phyloP scores from a whole-genome alignment of 345 rosid genomes.

The Lagerstroemia speciosa region DNA sequence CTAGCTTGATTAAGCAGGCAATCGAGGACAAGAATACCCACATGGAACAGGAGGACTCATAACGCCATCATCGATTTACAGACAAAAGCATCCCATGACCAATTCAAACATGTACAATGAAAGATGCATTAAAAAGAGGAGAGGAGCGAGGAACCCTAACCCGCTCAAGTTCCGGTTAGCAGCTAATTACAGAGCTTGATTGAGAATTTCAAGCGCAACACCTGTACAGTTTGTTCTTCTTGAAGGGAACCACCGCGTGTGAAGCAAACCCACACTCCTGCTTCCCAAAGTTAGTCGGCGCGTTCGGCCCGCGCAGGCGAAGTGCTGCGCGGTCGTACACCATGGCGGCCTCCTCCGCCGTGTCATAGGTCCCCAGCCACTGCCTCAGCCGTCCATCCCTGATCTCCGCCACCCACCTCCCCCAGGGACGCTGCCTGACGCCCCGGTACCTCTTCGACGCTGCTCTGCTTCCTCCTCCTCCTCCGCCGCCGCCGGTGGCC shows the following conservation, averaged over 20 bases:
- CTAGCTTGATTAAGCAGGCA: no score
- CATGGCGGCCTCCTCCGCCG: no score
- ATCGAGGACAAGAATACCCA: neutral
- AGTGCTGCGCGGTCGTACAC: slow-evolving; percentile 31
- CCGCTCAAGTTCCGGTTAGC: neutral
- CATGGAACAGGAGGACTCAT: neutral
- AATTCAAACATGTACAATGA: neutral
- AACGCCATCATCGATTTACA: neutral
- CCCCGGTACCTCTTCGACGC: slow-evolving; percentile 30
- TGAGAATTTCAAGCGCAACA: slow-evolving; percentile 13
- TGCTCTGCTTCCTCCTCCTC: slow-evolving; percentile 3
- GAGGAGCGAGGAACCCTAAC: neutral
- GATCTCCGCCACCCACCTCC: slow-evolving; percentile 38
- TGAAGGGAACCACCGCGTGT: slow-evolving; percentile 15
- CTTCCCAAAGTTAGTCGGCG: slow-evolving; percentile 27
- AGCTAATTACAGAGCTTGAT: slow-evolving; percentile 10
- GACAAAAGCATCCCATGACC: neutral
- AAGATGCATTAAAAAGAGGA: neutral
- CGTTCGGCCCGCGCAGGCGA: slow-evolving; percentile 26
- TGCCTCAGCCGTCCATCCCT: slow-evolving; percentile 25
- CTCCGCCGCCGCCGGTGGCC: slow-evolving; percentile 7
- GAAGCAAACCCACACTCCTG: slow-evolving; percentile 14
- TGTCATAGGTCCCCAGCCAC: slow-evolving; percentile 33
- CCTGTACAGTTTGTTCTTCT: slow-evolving; percentile 25
- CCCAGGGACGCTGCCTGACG: slow-evolving; percentile 37